Evolutionary conservation across 148 eudicot genomes (phyloP).

Genomic region (Mesembryanthemum crystallinum): DNA sequence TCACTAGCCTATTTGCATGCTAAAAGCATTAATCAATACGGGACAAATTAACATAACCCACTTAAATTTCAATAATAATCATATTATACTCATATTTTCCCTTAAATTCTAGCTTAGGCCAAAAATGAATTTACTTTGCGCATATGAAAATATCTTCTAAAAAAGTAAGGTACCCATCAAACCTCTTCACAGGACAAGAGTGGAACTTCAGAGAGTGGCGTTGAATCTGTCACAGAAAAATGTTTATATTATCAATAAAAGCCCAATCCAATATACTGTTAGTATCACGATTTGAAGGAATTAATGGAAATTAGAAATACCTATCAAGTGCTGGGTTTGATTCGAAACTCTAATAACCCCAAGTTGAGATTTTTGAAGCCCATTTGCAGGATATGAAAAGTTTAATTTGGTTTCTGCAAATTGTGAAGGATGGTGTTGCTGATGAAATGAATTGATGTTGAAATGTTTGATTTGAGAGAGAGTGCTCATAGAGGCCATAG

Average conservation of each 20-base stretch:
- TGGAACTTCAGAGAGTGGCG: constrained; percentile 47
- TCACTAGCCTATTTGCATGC: too few species aligned
- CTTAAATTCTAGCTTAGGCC: background rate
- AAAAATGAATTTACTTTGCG: background rate
- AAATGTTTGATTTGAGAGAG: constrained; percentile 22
- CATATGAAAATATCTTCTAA: too few species aligned
- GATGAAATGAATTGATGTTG: constrained; percentile 14
- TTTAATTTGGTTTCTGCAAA: background rate
- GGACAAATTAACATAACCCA: too few species aligned
- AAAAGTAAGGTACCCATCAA: background rate
- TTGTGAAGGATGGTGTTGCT: constrained; percentile 11
- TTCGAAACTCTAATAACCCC: constrained; percentile 22
- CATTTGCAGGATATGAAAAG: constrained; percentile 21
- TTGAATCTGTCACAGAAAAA: constrained; percentile 36
- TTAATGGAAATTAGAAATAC: constrained; percentile 13
- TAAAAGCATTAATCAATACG: too few species aligned
- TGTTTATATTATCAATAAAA: background rate
- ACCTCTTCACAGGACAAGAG: constrained; percentile 70
- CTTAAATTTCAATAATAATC: too few species aligned
- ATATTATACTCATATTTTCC: too few species aligned
- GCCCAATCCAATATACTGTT: background rate
- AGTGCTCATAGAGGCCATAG: constrained; percentile 41
- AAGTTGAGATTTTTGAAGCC: constrained; percentile 10
- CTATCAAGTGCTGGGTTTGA: constrained; percentile 26
- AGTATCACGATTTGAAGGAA: background rate